Evolutionary conservation across 345 rosid species (phyloP), one percentile per base, ranked within the genome.

Genomic region (Gossypium herbaceum): DNA sequence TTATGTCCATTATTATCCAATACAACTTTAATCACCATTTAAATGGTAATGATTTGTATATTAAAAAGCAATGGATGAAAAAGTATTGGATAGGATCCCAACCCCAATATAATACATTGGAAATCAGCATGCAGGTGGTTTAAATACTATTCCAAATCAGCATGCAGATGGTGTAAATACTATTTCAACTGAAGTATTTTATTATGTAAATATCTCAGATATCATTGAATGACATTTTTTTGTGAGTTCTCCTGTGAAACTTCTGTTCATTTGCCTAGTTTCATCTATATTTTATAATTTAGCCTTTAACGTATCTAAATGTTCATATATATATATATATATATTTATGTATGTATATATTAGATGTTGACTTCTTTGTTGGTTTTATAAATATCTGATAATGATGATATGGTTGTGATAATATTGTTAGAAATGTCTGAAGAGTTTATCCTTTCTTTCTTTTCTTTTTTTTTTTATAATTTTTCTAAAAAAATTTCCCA

Each of bases 201-300:
- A 27, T 39, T 56, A 71, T 56, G 74, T 29, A 71, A 56, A 12
- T 71, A 27, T 71, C 57, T 55, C 57, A 71, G 7, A 71, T 54
- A 12, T 71, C 19, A 39, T 20, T 71, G 27, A 20, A 39, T 24
- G 54, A 57, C 62, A 43, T 4, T 72, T 72, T 11, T 13, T 39
- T 19, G 7, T 13, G 65, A 72, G 16, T 43, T 72, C 19, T 56
- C 48, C 75, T 11, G 62, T 57, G 44, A 68, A 68, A 24, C 41
- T 50, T 68, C 15, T 25, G 20, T 68, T 27, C 44, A 13, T 25
- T 48, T 16, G 24, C 15, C 15, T 15, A 48, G 59, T 50, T 68
- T 50, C 54, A 25, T 25, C 71, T 68, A 25, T 50, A 27, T 50
- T 68, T 67, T 68, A 15, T 47, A 25, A 13, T 68, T 68, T 48